These are phyloP conservation scores for Aspergillus clavatus DNA, from an alignment of 2,329 filamentous ascomycete species.

Conservation along the genomic window DNA sequence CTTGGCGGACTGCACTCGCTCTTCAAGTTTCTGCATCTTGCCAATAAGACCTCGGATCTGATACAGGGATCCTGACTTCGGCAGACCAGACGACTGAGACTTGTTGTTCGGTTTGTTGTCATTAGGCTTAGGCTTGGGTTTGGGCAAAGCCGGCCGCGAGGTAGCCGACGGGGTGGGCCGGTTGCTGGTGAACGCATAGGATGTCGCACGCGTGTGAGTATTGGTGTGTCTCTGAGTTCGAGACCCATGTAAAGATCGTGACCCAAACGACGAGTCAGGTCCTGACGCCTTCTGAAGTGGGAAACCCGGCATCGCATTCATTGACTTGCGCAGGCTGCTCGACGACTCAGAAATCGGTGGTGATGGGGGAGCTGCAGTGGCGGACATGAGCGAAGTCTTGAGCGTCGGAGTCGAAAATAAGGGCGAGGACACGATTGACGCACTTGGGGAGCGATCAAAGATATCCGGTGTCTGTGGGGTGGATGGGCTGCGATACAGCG, in stretches of 20 bases:
- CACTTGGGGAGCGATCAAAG: slow-evolving; percentile 72
- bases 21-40: slow-evolving; percentile 95
- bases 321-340: slow-evolving; percentile 52
- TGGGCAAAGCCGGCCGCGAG: slow-evolving; percentile 34
- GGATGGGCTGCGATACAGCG: slow-evolving; percentile 45
- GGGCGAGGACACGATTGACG: slow-evolving; percentile 81
- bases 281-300: slow-evolving; percentile 41
- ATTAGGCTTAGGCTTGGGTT: slow-evolving; percentile 16
- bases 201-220: slow-evolving; percentile 53
- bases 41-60: slow-evolving; percentile 92
- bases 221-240: slow-evolving; percentile 37
- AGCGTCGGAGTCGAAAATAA: slow-evolving; percentile 80
- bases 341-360: slow-evolving; percentile 89
- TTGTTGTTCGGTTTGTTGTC: slow-evolving; percentile 41
- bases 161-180: slow-evolving; percentile 44
- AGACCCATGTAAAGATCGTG: slow-evolving; percentile 48
- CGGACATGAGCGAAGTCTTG: slow-evolving; percentile 60
- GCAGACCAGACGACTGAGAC: slow-evolving; percentile 45
- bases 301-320: slow-evolving; percentile 48
- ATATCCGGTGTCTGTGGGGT: slow-evolving; percentile 60
- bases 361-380: slow-evolving; percentile 78
- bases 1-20: slow-evolving; percentile 82
- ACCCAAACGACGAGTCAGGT: slow-evolving; percentile 47
- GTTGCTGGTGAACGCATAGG: slow-evolving; percentile 50
- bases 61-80: slow-evolving; percentile 68